Conservation (phyloP, 805 yeast species). For the Candida manassasensis region DNA sequence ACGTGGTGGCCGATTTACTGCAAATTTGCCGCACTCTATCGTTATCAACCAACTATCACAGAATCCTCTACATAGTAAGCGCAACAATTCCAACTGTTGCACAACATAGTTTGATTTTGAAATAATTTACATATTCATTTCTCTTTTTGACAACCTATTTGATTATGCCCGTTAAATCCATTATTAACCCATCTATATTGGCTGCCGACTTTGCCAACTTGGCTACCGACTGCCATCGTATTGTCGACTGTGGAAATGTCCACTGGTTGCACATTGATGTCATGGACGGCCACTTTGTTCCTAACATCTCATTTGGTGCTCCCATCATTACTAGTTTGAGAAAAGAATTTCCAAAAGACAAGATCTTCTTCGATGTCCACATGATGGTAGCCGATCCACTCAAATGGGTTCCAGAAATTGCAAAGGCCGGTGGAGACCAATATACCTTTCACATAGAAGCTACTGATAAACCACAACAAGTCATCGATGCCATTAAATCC, state of each 20-base stretch:
- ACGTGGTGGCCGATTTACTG: too few relatives aligned
- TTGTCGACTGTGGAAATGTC: slow-evolving; percentile 67
- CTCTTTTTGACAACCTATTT: too few relatives aligned
- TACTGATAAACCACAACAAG: slow-evolving; percentile 67
- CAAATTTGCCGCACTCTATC: too few relatives aligned
- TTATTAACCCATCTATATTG: slow-evolving; percentile 90
- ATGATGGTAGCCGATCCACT: slow-evolving; percentile 96
- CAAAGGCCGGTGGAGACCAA: slow-evolving; percentile 91
- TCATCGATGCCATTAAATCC: slow-evolving; percentile 70
- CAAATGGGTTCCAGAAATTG: slow-evolving; percentile 89
- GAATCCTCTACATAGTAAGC: too few relatives aligned
- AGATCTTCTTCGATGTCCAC: slow-evolving; percentile 82
- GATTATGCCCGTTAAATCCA: slow-evolving; percentile 61
- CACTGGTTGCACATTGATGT: slow-evolving; percentile 98
- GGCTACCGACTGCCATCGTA: slow-evolving; percentile 80
- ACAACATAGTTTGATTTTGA: too few relatives aligned
- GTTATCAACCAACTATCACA: too few relatives aligned
- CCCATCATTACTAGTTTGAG: slow-evolving; percentile 80
- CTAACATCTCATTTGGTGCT: slow-evolving; percentile 91
- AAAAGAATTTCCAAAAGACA: slow-evolving; percentile 65
- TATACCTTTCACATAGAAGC: slow-evolving; percentile 96
- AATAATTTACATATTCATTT: too few relatives aligned
- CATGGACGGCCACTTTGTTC: slow-evolving; percentile 99
- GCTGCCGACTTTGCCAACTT: slow-evolving; percentile 89
- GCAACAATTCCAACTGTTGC: too few relatives aligned